phyloP scores from a whole-genome alignment of 2,329 filamentous ascomycete genomes.

The Elsinoe perseae region DNA sequence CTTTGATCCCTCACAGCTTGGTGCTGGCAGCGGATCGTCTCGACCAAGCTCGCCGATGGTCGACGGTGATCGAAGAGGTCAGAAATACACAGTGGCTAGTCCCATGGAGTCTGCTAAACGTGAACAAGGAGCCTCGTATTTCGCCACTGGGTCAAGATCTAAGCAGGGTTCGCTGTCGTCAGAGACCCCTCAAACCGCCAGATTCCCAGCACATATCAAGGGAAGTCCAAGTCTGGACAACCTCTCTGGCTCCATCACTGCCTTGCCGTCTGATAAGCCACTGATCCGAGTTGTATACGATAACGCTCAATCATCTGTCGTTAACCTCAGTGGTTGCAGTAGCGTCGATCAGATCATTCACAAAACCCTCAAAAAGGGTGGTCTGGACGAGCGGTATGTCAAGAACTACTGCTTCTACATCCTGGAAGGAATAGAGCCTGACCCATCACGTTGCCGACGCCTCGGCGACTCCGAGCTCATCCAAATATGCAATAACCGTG shows the following conservation, averaged over 20 bases:
- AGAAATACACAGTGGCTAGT: slow-evolving; percentile 54
- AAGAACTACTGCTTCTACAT: slow-evolving; percentile 97
- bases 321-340: slow-evolving; percentile 86
- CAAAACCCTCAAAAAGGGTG: slow-evolving; percentile 79
- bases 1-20: slow-evolving; percentile 34
- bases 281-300: slow-evolving; percentile 91
- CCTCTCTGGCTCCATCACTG: slow-evolving; percentile 65
- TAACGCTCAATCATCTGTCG: slow-evolving; percentile 81
- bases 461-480: slow-evolving; percentile 82
- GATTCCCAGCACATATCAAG: slow-evolving; percentile 62
- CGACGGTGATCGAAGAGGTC: slow-evolving; percentile 50
- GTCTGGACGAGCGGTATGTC: slow-evolving; percentile 80
- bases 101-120: slow-evolving; percentile 48
- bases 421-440: slow-evolving; percentile 73
- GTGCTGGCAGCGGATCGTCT: slow-evolving; percentile 50
- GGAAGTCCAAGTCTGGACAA: slow-evolving; percentile 79
- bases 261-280: slow-evolving; percentile 75
- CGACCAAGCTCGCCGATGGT: slow-evolving; percentile 64
- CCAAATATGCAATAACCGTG: slow-evolving; percentile 80
- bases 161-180: slow-evolving; percentile 30
- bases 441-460: slow-evolving; percentile 71
- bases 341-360: slow-evolving; percentile 89
- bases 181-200: slow-evolving; percentile 54
- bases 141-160: slow-evolving; percentile 30
- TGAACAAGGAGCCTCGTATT: slow-evolving; percentile 46